Evolutionary conservation across 306 rosid species (phyloP), one percentile per base, ranked within the genome.

Genomic region (Lagenaria siceraria): DNA sequence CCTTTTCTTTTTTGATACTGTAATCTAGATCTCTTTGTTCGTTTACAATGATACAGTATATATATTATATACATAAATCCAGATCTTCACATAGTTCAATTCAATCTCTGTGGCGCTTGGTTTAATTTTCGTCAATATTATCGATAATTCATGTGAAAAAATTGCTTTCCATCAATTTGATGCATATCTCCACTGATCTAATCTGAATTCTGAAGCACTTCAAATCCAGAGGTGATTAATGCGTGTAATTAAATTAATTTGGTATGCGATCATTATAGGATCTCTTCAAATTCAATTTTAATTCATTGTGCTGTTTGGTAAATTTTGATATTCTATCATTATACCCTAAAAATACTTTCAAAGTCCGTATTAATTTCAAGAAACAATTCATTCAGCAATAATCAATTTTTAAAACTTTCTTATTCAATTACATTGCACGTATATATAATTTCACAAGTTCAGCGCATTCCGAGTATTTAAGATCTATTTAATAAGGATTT

Each of bases 1-100:
- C 24, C 21, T 27, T 74, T 18, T 15, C 49, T 33, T 55, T 53
- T 56, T 75, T 76, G 38, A 76, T 76, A 55, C 69, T 76, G 69
- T 56, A 42, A 56, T 76, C 55, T 73, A 7, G 2, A 73, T 73
- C 27, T 72, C 76, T 73, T 73, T 52, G 77, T 73, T 73, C 46
- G 3, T 73, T 73, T 52, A 73, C 61, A 9, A 51, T 21, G 2
- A 15, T 46, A 46, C 52, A 13, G 52, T 46, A 46, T 51, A 72
- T 35, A 71, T 18, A 40, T 6, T 21, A 65, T 10, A 66, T 42
- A 68, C 6, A 69, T 71, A 46, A 24, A 70, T 70, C 31, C 35
- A 42, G 77, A 73, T 48, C 46, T 73, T 73, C 56, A 48, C 49
- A 72, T 73, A 25, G 9, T 51, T 19, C n/a, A 13, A 21, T 27